These are phyloP conservation scores for Spirogloea muscicola DNA, from an alignment of 139 green algal species.

Conservation along the genomic window DNA sequence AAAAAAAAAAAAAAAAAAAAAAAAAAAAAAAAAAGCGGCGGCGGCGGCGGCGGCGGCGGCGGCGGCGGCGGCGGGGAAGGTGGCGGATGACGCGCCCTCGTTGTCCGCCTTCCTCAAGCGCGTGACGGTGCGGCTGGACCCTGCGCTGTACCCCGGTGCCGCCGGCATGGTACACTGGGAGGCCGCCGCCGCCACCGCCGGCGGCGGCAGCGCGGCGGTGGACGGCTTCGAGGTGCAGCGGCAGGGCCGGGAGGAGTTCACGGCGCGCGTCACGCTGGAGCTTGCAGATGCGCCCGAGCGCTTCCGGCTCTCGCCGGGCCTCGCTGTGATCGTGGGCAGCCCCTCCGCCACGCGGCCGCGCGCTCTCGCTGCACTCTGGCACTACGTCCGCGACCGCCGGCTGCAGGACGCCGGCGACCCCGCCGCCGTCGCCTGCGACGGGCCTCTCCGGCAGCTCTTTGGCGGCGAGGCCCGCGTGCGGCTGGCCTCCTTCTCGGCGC, in stretches of 20 bases:
- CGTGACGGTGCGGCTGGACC: slow-evolving; percentile 53
- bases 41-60: background rate
- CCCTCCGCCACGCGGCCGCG: slow-evolving; percentile 33
- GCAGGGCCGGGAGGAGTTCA: slow-evolving; percentile 41
- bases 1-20: slow-evolving; percentile 9
- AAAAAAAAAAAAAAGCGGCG: too few relatives aligned
- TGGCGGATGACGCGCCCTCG: background rate
- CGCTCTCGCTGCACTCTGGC: slow-evolving; percentile 46
- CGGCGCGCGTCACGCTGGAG: slow-evolving; percentile 46
- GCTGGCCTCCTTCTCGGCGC: slow-evolving; percentile 9
- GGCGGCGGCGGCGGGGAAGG: background rate
- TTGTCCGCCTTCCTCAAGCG: slow-evolving; percentile 55
- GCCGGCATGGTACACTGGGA: slow-evolving; percentile 48
- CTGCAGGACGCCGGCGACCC: too few relatives aligned
- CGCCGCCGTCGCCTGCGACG: slow-evolving; percentile 45
- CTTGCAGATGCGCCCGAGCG: slow-evolving; percentile 45
- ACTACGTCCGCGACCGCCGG: slow-evolving; percentile 38
- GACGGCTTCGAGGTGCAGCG: slow-evolving; percentile 58
- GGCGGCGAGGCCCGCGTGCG: slow-evolving; percentile 7
- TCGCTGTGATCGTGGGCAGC: slow-evolving; percentile 30
- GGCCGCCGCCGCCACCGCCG: background rate
- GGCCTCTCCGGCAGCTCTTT: slow-evolving; percentile 31
- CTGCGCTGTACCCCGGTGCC: slow-evolving; percentile 28
- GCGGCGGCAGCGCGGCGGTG: too few relatives aligned
- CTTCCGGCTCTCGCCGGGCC: slow-evolving; percentile 15